Conservation (phyloP, 345 rosid genomes). For the Cardiospermum halicacabum region DNA sequence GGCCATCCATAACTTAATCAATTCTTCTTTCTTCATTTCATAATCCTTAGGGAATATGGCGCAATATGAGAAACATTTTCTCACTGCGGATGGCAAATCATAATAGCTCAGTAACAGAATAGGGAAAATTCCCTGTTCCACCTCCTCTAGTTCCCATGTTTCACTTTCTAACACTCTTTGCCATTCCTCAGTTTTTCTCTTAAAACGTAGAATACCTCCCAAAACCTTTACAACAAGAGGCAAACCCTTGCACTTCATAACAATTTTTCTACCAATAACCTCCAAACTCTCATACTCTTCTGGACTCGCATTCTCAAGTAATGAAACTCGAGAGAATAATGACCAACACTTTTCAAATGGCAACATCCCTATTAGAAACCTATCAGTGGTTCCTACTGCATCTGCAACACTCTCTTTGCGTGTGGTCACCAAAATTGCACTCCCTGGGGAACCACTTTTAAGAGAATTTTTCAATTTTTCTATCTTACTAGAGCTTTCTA, state of each 20-base stretch:
- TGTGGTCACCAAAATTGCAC: not conserved
- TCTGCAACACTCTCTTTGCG: too few relatives aligned
- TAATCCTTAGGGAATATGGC: slow-evolving; percentile 17
- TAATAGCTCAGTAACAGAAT: not conserved
- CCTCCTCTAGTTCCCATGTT: not conserved
- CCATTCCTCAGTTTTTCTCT: not conserved
- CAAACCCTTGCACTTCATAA: not conserved
- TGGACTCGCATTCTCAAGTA: too few relatives aligned
- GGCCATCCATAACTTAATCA: not conserved
- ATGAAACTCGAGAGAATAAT: too few relatives aligned
- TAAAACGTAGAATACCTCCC: not conserved
- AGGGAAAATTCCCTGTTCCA: not conserved
- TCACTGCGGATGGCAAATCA: not conserved
- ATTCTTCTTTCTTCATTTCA: not conserved
- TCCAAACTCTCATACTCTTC: too few relatives aligned
- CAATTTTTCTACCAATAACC: too few relatives aligned
- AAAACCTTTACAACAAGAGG: not conserved
- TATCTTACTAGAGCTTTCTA: not conserved
- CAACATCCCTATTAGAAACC: too few relatives aligned
- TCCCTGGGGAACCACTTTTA: not conserved
- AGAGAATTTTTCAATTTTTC: not conserved
- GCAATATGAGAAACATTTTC: slow-evolving; percentile 7
- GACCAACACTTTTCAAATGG: too few relatives aligned
- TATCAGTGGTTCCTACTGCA: too few relatives aligned
- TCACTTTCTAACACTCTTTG: not conserved